Conservation (phyloP, 768 basidiomycete species). For the Rubroboletus satanas region DNA sequence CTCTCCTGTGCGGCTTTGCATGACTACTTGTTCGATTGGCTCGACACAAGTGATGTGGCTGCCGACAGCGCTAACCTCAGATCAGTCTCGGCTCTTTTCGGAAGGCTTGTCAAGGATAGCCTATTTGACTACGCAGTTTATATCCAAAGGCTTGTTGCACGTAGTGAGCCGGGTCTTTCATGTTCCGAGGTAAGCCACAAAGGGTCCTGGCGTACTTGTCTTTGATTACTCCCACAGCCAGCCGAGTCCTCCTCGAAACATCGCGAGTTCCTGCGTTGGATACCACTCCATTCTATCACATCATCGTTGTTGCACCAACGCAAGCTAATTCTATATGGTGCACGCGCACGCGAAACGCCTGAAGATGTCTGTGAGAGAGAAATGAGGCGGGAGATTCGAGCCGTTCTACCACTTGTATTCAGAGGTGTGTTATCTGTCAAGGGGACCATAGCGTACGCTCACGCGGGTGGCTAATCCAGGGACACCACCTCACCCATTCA, state of each 20-base stretch:
- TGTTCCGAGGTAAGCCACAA: constrained; percentile 43
- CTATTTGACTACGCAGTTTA: constrained; percentile 74
- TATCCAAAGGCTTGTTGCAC: constrained; percentile 76
- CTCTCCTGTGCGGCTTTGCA: constrained; percentile 61
- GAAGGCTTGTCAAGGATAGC: constrained; percentile 63
- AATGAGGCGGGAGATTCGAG: constrained; percentile 67
- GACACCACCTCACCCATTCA: constrained; percentile 18
- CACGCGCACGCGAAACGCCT: constrained; percentile 61
- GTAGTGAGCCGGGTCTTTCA: constrained; percentile 63
- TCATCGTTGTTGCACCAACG: constrained; percentile 64
- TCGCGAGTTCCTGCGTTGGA: constrained; percentile 64
- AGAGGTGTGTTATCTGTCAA: constrained; percentile 40
- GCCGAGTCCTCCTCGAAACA: constrained; percentile 49
- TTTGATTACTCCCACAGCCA: constrained; percentile 8
- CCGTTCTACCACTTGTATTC: constrained; percentile 64
- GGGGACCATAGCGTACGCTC: background rate
- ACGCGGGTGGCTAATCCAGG: constrained; percentile 31
- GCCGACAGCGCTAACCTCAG: constrained; percentile 52
- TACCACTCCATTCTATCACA: constrained; percentile 61
- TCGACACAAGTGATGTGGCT: constrained; percentile 63
- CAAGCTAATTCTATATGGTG: constrained; percentile 65
- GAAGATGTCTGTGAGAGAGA: constrained; percentile 68
- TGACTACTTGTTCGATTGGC: constrained; percentile 77
- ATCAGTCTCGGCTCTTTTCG: constrained; percentile 64
- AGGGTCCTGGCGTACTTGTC: background rate